Conservation (phyloP, 495 filamentous ascomycete species). For the Hypomontagnella submonticulosa region DNA sequence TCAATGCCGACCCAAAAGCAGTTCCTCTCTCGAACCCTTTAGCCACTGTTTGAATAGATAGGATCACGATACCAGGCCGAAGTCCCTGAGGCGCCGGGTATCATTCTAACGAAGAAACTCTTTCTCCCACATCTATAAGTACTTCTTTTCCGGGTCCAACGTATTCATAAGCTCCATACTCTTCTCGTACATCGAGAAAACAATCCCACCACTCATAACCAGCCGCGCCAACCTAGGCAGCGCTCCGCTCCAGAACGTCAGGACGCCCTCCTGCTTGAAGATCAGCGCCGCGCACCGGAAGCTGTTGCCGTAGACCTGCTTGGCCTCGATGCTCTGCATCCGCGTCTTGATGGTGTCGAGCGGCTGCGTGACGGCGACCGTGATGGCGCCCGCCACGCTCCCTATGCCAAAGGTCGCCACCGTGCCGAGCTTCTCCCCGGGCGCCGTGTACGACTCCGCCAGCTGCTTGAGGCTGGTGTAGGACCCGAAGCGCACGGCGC, state of each 20-base stretch:
- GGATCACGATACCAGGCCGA: slow-evolving; percentile 1
- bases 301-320: slow-evolving; percentile 85
- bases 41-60: background rate
- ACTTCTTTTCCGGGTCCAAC: slow-evolving; percentile 84
- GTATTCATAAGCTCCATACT: slow-evolving; percentile 87
- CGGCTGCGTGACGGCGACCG: slow-evolving; percentile 91
- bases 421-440: slow-evolving; percentile 94
- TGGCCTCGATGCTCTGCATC: slow-evolving; percentile 97
- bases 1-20: no score
- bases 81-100: slow-evolving; percentile 20
- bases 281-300: slow-evolving; percentile 86
- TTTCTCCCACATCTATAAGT: slow-evolving; percentile 65
- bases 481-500: slow-evolving; percentile 85
- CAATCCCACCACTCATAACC: slow-evolving; percentile 92
- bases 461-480: slow-evolving; percentile 92
- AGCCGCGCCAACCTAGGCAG: slow-evolving; percentile 84
- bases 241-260: slow-evolving; percentile 95
- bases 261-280: slow-evolving; percentile 85
- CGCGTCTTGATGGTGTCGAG: slow-evolving; percentile 96
- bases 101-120: slow-evolving; percentile 23
- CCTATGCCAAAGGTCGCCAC: slow-evolving; percentile 91
- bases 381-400: slow-evolving; percentile 88
- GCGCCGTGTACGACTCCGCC: slow-evolving; percentile 90
- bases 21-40: background rate
- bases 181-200: slow-evolving; percentile 99